phyloP scores from a whole-genome alignment of 208 protist genomes.

The Leishmania arabica region DNA sequence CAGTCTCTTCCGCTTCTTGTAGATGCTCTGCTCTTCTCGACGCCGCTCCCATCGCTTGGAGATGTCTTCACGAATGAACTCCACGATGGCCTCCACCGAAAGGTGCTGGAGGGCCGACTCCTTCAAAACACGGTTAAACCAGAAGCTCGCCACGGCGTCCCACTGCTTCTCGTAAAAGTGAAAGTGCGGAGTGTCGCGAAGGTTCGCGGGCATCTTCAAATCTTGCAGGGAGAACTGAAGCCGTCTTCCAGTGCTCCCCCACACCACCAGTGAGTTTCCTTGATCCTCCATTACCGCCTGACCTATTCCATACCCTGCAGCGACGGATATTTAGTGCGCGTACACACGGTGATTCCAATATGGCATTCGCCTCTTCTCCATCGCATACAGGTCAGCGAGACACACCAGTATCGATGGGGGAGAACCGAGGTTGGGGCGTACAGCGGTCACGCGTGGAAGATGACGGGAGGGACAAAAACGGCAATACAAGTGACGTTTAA shows the following conservation, averaged over 20 bases:
- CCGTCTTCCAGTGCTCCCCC: constrained; percentile 70
- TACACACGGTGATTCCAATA: background rate
- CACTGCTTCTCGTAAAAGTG: constrained; percentile 87
- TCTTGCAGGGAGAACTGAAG: constrained; percentile 76
- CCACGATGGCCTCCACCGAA: constrained; percentile 52
- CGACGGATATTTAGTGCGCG: background rate
- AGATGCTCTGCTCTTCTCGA: constrained; percentile 44
- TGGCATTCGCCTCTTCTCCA: background rate
- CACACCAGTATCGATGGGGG: background rate
- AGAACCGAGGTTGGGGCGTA: background rate
- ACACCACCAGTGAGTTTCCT: constrained; percentile 62
- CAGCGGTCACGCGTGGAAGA: background rate
- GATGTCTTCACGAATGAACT: constrained; percentile 65
- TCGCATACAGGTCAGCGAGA: background rate
- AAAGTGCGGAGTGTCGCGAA: constrained; percentile 48
- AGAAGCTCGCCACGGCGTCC: constrained; percentile 66
- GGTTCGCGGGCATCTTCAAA: constrained; percentile 60
- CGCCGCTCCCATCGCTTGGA: constrained; percentile 60
- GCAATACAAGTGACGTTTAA: background rate
- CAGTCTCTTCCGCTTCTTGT: constrained; percentile 76
- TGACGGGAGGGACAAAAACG: background rate
- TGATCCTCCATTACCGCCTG: constrained; percentile 19
- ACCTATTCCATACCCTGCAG: background rate
- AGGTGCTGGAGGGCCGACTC: constrained; percentile 64
- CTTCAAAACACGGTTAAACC: constrained; percentile 83